Evolutionary conservation across 768 basidiomycete species (phyloP).

Genomic region (Chalciporus sphaerocephalus): DNA sequence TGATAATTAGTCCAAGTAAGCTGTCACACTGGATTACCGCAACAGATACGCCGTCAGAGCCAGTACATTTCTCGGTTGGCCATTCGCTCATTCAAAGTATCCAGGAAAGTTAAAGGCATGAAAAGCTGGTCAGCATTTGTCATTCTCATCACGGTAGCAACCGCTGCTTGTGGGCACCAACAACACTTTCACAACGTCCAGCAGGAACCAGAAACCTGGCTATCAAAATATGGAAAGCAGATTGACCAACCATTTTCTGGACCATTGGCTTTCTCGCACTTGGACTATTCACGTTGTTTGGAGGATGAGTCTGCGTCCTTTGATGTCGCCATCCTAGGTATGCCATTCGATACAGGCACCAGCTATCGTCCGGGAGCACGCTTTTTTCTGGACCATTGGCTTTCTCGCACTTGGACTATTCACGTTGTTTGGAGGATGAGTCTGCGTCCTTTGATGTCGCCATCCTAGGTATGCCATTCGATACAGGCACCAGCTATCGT

Average conservation of each 20-base stretch:
- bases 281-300: conserved; percentile 69
- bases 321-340: conserved; percentile 77
- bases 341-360: conserved; percentile 74
- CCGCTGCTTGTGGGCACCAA: conserved; percentile 8
- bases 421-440: conserved; percentile 62
- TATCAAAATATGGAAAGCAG: conserved; percentile 70
- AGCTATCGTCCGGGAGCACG: conserved; percentile 53
- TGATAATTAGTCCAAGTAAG: too few relatives aligned
- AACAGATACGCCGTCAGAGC: background rate
- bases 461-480: conserved; percentile 76
- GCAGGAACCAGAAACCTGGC: conserved; percentile 45
- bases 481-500: conserved; percentile 55
- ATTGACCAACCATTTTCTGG: conserved; percentile 76
- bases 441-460: conserved; percentile 64
- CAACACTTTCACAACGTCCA: conserved; percentile 9
- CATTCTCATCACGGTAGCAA: background rate
- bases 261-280: conserved; percentile 77
- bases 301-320: conserved; percentile 50
- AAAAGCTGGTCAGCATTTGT: conserved; percentile 2
- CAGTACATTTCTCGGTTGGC: too few relatives aligned
- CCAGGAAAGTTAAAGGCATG: conserved; percentile 4
- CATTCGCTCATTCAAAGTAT: too few relatives aligned
- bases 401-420: conserved; percentile 79
- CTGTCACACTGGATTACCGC: too few relatives aligned
- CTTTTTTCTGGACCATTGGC: conserved; percentile 81